These are phyloP conservation scores for Cryptococcus jaspeensis DNA, from an alignment of 1,284 basidiomycete genomes.

Conservation along the genomic window DNA sequence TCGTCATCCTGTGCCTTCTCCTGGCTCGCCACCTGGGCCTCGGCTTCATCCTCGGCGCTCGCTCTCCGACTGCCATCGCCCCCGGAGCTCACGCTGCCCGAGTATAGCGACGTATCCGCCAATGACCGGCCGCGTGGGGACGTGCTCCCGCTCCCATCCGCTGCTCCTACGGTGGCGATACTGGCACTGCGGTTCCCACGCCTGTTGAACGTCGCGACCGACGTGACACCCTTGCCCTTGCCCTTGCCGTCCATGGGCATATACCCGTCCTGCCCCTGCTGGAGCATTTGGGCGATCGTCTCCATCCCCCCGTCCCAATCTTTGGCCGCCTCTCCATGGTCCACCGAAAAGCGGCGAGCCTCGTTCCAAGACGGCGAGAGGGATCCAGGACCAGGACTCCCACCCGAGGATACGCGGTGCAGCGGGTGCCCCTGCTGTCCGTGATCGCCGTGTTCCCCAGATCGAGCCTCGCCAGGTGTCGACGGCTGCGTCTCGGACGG, in stretches of 20 bases:
- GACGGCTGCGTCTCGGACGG: slow-evolving; percentile 8
- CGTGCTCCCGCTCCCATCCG: background rate
- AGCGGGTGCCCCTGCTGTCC: background rate
- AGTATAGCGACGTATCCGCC: too few relatives aligned
- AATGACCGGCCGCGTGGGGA: too few relatives aligned
- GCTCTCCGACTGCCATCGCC: slow-evolving; percentile 1
- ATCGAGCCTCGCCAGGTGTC: background rate
- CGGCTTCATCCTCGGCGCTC: slow-evolving; percentile 9
- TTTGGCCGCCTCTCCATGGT: background rate
- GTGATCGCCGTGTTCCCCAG: too few relatives aligned
- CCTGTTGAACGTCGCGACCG: slow-evolving; percentile 13
- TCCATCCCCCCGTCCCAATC: slow-evolving; percentile 16
- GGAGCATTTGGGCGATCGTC: slow-evolving; percentile 28
- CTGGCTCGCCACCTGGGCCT: background rate
- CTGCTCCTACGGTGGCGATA: background rate
- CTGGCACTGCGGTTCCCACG: background rate
- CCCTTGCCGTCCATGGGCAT: background rate
- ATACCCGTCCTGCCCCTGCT: slow-evolving; percentile 10
- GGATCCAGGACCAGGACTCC: background rate
- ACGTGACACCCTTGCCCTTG: slow-evolving; percentile 4
- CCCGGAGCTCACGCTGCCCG: too few relatives aligned
- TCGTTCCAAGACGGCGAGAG: background rate
- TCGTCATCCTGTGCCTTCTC: background rate
- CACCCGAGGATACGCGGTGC: background rate
- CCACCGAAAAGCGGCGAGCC: background rate